Conservation (phyloP, 1,284 basidiomycete genomes). For the Trametes sp. region DNA sequence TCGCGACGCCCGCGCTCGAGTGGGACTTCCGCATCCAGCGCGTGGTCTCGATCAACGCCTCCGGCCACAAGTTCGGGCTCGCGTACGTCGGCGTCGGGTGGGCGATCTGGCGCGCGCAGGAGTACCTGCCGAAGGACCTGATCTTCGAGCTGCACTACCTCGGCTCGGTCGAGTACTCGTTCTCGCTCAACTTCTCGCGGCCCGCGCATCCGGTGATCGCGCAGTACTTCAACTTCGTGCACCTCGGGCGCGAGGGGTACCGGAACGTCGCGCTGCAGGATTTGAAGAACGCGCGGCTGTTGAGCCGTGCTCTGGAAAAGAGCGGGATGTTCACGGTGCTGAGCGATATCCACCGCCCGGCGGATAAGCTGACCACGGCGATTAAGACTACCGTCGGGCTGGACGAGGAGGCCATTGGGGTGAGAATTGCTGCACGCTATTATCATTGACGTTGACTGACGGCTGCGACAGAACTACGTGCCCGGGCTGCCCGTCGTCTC, state of each 20-base stretch:
- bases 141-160: constrained; percentile 93
- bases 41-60: constrained; percentile 90
- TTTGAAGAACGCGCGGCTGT: constrained; percentile 83
- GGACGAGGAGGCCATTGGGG: constrained; percentile 64
- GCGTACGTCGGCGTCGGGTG: constrained; percentile 90
- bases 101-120: constrained; percentile 84
- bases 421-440: constrained; percentile 32
- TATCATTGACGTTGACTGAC: constrained; percentile 6
- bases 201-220: constrained; percentile 91
- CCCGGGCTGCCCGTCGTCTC: constrained; percentile 91
- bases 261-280: constrained; percentile 77
- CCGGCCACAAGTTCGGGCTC: constrained; percentile 91
- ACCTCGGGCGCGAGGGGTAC: constrained; percentile 88
- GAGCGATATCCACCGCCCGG: constrained; percentile 71
- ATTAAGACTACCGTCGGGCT: constrained; percentile 46
- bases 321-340: constrained; percentile 80
- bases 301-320: constrained; percentile 87
- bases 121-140: constrained; percentile 84
- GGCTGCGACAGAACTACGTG: constrained; percentile 59
- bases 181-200: constrained; percentile 95
- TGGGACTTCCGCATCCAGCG: constrained; percentile 92
- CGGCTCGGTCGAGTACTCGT: constrained; percentile 68
- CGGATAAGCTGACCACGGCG: constrained; percentile 42
- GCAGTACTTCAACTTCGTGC: constrained; percentile 92
- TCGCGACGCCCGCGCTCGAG: constrained; percentile 75